These are phyloP conservation scores for Pichia membranifaciens DNA, from an alignment of 805 yeast genomes.

Conservation along the genomic window DNA sequence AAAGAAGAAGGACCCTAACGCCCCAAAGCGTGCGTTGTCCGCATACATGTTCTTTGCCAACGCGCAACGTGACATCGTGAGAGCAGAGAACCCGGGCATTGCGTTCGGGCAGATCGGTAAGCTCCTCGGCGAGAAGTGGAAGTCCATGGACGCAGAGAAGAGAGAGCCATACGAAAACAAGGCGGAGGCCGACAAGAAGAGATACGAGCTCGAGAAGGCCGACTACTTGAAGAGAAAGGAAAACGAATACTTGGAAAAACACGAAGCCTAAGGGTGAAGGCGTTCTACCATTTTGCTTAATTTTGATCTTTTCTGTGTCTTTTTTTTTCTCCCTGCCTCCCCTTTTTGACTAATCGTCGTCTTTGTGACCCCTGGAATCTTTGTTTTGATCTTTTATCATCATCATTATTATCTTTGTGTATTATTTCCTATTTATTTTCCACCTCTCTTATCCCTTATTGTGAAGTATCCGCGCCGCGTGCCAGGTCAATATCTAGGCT, in stretches of 20 bases:
- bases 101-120: constrained; percentile 94
- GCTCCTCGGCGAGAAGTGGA: constrained; percentile 94
- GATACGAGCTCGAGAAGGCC: constrained; percentile 95
- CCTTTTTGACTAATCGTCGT: too few species aligned
- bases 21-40: constrained; percentile 97
- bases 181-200: constrained; percentile 94
- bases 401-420: constrained; percentile 2
- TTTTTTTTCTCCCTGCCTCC: too few species aligned
- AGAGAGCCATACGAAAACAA: constrained; percentile 87
- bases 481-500: constrained; percentile 8
- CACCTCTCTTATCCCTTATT: too few species aligned
- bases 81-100: constrained; percentile 95
- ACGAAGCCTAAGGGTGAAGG: neutral
- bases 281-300: neutral
- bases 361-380: too few species aligned
- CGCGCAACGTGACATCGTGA: constrained; percentile 92
- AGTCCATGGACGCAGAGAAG: constrained; percentile 75
- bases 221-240: constrained; percentile 47
- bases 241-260: constrained; percentile 12
- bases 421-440: constrained; percentile 9
- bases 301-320: too few species aligned
- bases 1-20: constrained; percentile 76
- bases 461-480: neutral
- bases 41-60: constrained; percentile 99
- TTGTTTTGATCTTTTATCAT: neutral